Percentiles rank a stretch among this genome's conserved stretches.
Conservation (phyloP, 768 basidiomycete species). For the Tricholoma matsutake region DNA sequence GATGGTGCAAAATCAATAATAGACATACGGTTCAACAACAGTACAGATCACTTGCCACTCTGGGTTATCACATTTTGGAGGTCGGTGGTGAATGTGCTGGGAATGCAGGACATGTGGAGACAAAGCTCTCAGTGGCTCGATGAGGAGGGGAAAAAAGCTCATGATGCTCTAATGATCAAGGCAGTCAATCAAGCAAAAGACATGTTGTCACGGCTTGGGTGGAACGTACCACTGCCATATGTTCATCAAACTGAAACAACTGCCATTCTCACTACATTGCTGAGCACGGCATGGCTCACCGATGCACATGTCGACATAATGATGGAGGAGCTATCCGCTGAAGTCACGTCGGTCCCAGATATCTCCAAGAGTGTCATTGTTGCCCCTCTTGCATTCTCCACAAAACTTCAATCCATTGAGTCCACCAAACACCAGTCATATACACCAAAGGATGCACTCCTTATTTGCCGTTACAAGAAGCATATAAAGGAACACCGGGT, state of each 20-base stretch:
- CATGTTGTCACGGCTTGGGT: background rate
- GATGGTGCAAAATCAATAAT: conserved; percentile 16
- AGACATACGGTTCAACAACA: conserved; percentile 15
- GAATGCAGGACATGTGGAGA: conserved; percentile 1
- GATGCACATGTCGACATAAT: conserved; percentile 8
- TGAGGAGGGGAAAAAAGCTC: background rate
- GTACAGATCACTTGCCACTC: conserved; percentile 13
- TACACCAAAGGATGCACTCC: background rate
- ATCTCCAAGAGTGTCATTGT: background rate
- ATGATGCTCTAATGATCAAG: background rate
- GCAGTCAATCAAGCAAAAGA: background rate
- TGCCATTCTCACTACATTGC: background rate
- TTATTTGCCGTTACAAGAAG: conserved; percentile 1
- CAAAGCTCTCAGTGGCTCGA: background rate
- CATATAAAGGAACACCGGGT: conserved; percentile 1
- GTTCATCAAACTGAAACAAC: background rate
- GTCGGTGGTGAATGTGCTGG: background rate
- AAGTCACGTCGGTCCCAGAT: background rate
- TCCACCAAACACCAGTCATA: background rate
- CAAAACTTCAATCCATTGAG: conserved; percentile 4
- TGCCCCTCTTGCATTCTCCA: conserved; percentile 1
- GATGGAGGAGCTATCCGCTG: background rate
- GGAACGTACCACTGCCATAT: conserved; percentile 1
- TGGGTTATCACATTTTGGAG: conserved; percentile 15
- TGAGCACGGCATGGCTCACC: conserved; percentile 1